Evolutionary conservation across 108 stramenopile genomes (phyloP).

Genomic region (Conticribra weissflogii): DNA sequence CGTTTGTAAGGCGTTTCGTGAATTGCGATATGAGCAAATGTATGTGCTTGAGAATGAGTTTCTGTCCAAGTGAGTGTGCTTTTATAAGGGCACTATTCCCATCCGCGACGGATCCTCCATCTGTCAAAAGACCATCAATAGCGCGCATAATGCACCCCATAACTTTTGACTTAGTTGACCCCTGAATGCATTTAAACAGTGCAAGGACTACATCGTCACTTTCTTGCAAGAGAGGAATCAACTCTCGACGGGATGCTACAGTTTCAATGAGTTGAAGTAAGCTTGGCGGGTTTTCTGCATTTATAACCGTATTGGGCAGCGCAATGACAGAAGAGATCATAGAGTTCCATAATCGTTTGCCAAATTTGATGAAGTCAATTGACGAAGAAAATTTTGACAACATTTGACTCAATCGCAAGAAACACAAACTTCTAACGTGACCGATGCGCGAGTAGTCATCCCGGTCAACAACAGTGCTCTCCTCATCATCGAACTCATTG

Average conservation of each 20-base stretch:
- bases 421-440: slow-evolving; percentile 64
- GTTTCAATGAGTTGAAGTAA: slow-evolving; percentile 61
- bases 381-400: slow-evolving; percentile 62
- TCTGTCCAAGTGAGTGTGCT: slow-evolving; percentile 19
- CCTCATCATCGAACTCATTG: slow-evolving; percentile 16
- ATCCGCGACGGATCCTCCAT: slow-evolving; percentile 24
- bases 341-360: slow-evolving; percentile 59
- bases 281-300: slow-evolving; percentile 72
- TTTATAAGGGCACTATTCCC: not conserved
- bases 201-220: slow-evolving; percentile 52
- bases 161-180: slow-evolving; percentile 54
- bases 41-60: slow-evolving; percentile 44
- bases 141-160: slow-evolving; percentile 58
- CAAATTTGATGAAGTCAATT: slow-evolving; percentile 56
- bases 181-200: slow-evolving; percentile 69
- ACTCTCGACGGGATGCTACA: slow-evolving; percentile 52
- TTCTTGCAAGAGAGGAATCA: slow-evolving; percentile 52
- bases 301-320: slow-evolving; percentile 73
- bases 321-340: slow-evolving; percentile 55
- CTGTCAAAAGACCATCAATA: slow-evolving; percentile 69
- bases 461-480: slow-evolving; percentile 11
- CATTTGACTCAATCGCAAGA: slow-evolving; percentile 66
- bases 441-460: slow-evolving; percentile 45
- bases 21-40: slow-evolving; percentile 71
- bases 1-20: slow-evolving; percentile 45